Evolutionary conservation across 73 alveolate genomes (phyloP).

Genomic region (Paramecium primaurelia): DNA sequence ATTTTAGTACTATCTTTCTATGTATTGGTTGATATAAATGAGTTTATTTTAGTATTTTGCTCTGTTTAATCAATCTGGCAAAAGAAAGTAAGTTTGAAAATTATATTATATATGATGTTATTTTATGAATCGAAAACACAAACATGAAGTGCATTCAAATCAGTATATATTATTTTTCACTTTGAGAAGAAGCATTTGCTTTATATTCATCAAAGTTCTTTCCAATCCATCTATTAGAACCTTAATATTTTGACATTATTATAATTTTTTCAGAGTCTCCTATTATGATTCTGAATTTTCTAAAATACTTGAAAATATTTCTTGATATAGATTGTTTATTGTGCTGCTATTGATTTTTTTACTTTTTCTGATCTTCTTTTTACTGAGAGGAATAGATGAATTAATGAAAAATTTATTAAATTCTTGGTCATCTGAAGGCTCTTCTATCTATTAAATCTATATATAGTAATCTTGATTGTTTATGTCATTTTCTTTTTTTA

Average conservation of each 20-base stretch:
- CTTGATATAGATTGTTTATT: background rate
- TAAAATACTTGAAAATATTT: background rate
- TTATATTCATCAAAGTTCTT: background rate
- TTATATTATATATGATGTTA: background rate
- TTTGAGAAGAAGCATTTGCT: background rate
- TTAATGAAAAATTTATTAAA: background rate
- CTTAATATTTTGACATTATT: background rate
- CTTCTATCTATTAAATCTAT: background rate
- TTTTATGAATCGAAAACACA: background rate
- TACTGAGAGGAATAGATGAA: background rate
- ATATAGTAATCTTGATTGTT: background rate
- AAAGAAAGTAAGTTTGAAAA: background rate
- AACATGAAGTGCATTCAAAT: background rate
- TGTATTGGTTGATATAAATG: background rate
- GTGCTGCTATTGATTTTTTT: background rate
- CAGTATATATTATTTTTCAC: background rate
- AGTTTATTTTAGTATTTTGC: background rate
- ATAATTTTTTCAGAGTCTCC: background rate
- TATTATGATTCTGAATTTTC: background rate
- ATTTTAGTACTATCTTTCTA: background rate
- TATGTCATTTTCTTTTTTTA: background rate
- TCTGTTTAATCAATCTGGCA: background rate
- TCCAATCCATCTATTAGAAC: background rate
- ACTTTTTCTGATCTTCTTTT: background rate
- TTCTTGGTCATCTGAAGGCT: background rate